A percentile compares a stretch with the other conserved stretches of the same genome.
Evolutionary conservation across 768 basidiomycete genomes (phyloP).

Genomic region (Russula olivacea): DNA sequence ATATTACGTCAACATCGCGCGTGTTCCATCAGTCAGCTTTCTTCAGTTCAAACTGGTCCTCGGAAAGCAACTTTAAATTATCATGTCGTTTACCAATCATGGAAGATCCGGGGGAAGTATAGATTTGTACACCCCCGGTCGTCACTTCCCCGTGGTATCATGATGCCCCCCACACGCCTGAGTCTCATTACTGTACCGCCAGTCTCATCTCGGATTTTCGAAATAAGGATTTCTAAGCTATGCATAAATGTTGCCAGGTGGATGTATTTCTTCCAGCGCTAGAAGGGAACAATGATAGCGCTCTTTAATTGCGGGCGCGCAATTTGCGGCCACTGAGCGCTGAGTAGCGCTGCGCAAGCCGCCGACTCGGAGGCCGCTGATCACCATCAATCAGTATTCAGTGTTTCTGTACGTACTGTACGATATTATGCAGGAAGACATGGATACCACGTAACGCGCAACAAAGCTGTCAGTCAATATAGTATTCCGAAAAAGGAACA

Average conservation of each 20-base stretch:
- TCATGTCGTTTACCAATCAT: background rate
- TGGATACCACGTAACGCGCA: background rate
- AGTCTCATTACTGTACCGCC: background rate
- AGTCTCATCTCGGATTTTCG: background rate
- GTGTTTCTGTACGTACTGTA: background rate
- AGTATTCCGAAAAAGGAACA: background rate
- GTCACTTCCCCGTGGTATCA: background rate
- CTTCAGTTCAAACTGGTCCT: background rate
- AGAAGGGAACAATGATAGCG: background rate
- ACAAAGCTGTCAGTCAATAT: background rate
- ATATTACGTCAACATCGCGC: slow-evolving; percentile 1
- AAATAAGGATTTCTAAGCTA: background rate
- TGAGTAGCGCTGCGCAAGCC: background rate
- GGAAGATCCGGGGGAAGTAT: background rate
- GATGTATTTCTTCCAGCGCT: background rate
- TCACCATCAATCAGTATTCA: slow-evolving; percentile 9
- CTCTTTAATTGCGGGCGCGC: background rate
- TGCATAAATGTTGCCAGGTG: background rate
- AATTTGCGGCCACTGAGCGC: background rate
- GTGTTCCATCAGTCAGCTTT: background rate
- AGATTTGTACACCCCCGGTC: background rate
- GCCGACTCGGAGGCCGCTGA: background rate
- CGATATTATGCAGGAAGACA: background rate
- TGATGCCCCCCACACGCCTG: background rate
- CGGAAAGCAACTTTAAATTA: background rate